Evolutionary conservation across 768 basidiomycete species (phyloP).

Genomic region (Tylopilus rubrobrunneus): DNA sequence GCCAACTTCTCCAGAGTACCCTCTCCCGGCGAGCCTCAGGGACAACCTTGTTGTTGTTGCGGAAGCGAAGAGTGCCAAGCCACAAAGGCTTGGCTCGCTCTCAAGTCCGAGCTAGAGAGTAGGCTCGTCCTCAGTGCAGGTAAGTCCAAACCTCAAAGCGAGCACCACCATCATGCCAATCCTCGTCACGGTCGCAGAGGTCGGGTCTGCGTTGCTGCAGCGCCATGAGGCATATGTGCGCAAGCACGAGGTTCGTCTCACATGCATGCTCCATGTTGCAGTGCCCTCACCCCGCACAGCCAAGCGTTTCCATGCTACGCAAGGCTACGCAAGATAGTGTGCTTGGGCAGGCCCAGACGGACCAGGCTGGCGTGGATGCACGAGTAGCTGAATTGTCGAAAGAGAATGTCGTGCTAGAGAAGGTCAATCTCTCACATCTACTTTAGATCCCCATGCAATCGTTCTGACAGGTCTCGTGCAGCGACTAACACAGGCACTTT

Average conservation of each 20-base stretch:
- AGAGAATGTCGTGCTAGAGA: slow-evolving; percentile 62
- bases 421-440: slow-evolving; percentile 5
- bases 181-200: slow-evolving; percentile 52
- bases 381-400: slow-evolving; percentile 38
- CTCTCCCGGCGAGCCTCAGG: slow-evolving; percentile 60
- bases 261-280: slow-evolving; percentile 6
- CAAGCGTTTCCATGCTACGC: slow-evolving; percentile 11
- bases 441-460: background rate
- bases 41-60: slow-evolving; percentile 60
- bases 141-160: slow-evolving; percentile 37
- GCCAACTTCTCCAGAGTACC: slow-evolving; percentile 67
- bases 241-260: slow-evolving; percentile 54
- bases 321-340: slow-evolving; percentile 11
- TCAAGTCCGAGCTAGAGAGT: slow-evolving; percentile 70
- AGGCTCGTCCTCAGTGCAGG: slow-evolving; percentile 83
- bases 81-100: slow-evolving; percentile 54
- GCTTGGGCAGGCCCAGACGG: slow-evolving; percentile 5
- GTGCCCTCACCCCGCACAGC: slow-evolving; percentile 18
- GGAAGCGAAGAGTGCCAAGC: slow-evolving; percentile 62
- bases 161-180: slow-evolving; percentile 1
- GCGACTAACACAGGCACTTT: slow-evolving; percentile 74
- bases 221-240: slow-evolving; percentile 84
- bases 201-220: slow-evolving; percentile 84
- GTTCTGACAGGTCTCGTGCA: slow-evolving; percentile 29
- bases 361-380: slow-evolving; percentile 28